Conservation (phyloP, 192 early-diverging fungal species). For the Coemansia sp. region DNA sequence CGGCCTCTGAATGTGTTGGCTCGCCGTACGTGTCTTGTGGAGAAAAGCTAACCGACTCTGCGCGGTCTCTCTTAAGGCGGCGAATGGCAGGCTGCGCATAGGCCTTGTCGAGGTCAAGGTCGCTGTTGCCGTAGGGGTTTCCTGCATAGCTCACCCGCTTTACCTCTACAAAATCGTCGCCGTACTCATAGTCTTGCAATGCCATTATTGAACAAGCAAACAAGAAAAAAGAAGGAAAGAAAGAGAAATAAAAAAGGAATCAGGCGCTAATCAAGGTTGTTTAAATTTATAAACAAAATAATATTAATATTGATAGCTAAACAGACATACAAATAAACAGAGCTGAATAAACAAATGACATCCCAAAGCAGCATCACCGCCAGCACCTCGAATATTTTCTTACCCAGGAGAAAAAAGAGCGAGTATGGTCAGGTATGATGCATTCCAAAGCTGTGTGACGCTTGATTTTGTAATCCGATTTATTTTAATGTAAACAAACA, state of each 20-base stretch:
- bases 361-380: no score
- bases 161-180: constrained; percentile 36
- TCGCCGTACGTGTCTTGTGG: constrained; percentile 33
- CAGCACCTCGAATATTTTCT: no score
- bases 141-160: constrained; percentile 19
- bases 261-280: background rate
- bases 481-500: constrained; percentile 6
- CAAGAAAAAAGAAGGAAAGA: background rate
- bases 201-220: constrained; percentile 14
- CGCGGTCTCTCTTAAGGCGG: constrained; percentile 26
- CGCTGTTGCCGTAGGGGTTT: constrained; percentile 11
- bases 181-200: constrained; percentile 33
- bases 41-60: constrained; percentile 37
- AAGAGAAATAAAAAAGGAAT: no score
- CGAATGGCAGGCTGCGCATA: constrained; percentile 16
- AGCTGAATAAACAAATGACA: no score
- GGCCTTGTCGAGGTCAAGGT: constrained; percentile 21
- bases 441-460: background rate
- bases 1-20: constrained; percentile 35
- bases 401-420: no score
- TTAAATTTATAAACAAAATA: background rate
- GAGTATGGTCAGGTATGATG: no score
- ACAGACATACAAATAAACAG: no score
- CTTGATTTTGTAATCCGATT: background rate
- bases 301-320: background rate